Conservation (phyloP, 2,329 filamentous ascomycete genomes). For the Pseudocercospora ulei region DNA sequence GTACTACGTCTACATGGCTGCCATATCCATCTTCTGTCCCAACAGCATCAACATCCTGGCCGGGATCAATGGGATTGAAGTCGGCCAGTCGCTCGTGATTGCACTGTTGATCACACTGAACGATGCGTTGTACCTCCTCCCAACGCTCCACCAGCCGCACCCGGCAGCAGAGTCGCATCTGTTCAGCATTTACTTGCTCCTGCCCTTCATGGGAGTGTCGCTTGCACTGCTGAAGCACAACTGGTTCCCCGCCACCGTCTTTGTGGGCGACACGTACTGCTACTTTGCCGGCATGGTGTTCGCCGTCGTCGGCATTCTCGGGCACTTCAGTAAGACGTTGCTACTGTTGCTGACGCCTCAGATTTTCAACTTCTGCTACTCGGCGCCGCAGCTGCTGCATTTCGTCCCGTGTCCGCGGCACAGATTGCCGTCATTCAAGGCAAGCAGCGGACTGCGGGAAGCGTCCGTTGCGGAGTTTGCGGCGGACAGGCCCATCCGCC, state of each 20-base stretch:
- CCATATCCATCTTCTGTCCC: conserved; percentile 91
- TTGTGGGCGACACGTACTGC: conserved; percentile 97
- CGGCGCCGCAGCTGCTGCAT: conserved; percentile 79
- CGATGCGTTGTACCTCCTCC: conserved; percentile 71
- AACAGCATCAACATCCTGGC: conserved; percentile 99
- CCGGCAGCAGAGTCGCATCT: conserved; percentile 92
- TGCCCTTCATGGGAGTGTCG: conserved; percentile 90
- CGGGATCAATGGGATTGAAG: conserved; percentile 97
- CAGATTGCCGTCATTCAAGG: conserved; percentile 79
- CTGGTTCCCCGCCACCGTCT: conserved; percentile 89
- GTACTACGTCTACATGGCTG: conserved; percentile 97
- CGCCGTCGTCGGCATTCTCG: conserved; percentile 88
- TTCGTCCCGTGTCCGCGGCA: conserved; percentile 87
- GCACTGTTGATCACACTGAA: conserved; percentile 75
- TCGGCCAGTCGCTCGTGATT: conserved; percentile 85
- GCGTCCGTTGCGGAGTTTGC: conserved; percentile 67
- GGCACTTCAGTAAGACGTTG: conserved; percentile 96
- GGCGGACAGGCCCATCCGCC: conserved; percentile 55
- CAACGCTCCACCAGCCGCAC: conserved; percentile 60
- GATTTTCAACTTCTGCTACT: conserved; percentile 94
- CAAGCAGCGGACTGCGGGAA: conserved; percentile 72
- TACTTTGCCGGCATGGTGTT: conserved; percentile 99
- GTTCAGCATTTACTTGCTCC: conserved; percentile 87
- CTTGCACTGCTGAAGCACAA: conserved; percentile 80
- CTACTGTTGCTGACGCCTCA: conserved; percentile 84